Evolutionary conservation across 2,329 filamentous ascomycete species (phyloP).

Genomic region (Colletotrichum tanaceti): DNA sequence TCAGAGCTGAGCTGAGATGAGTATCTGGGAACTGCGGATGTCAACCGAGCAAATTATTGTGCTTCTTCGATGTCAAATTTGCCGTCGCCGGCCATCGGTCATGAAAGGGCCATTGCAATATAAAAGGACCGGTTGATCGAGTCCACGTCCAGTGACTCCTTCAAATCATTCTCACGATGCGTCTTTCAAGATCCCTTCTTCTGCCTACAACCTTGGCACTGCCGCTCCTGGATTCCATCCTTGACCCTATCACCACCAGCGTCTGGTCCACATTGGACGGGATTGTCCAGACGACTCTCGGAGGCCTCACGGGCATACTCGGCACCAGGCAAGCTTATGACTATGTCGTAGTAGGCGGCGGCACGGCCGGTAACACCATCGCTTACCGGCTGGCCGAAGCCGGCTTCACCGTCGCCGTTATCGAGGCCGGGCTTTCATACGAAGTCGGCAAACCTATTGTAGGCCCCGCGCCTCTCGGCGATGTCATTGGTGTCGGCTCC

Average conservation of each 20-base stretch:
- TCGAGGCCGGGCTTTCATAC: conserved; percentile 52
- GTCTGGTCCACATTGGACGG: conserved; percentile 20
- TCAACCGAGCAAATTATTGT: too few relatives aligned
- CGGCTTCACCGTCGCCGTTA: conserved; percentile 49
- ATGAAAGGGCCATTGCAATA: neutral
- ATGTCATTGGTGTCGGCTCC: conserved; percentile 43
- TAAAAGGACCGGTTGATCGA: neutral
- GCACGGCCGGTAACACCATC: conserved; percentile 52
- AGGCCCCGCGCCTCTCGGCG: conserved; percentile 20
- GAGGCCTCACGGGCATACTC: conserved; percentile 3
- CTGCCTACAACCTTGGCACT: neutral
- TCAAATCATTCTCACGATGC: neutral
- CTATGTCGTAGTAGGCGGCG: conserved; percentile 50
- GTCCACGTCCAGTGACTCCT: too few relatives aligned
- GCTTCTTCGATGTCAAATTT: too few relatives aligned
- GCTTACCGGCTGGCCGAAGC: conserved; percentile 49
- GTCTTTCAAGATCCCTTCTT: neutral
- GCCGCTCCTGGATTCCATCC: conserved; percentile 6
- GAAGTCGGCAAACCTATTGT: conserved; percentile 45
- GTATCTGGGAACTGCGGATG: too few relatives aligned
- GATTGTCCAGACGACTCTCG: conserved; percentile 10
- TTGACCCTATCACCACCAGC: conserved; percentile 1
- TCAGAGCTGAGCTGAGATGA: too few relatives aligned
- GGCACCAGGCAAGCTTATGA: neutral
- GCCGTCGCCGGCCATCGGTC: neutral